Evolutionary conservation across 1,284 basidiomycete species (phyloP), one percentile per base, ranked within the genome.

Genomic region (Ceratobasidium sp.): DNA sequence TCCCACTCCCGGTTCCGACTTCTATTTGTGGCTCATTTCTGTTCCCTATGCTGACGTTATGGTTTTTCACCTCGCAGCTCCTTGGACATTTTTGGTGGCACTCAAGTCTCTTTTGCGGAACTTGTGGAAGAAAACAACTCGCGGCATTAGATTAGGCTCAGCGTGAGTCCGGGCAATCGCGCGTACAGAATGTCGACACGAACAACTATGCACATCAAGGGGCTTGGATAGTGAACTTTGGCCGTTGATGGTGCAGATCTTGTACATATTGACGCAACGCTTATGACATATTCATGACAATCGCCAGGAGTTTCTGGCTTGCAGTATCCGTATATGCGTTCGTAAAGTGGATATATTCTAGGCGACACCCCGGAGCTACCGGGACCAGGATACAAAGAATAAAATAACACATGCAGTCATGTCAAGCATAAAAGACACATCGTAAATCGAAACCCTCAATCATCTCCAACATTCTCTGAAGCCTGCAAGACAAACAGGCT

Each of bases 11-110:
- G 33, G 48, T 44, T 67, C 65, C 5, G 16, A 1, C 33, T 4
- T 48, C 10, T 14, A 16, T 35, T 50, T 3, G 41, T n/a, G 52
- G 3, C 18, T 55, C 52, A 27, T 55, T 55, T n/a, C n/a, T 55
- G n/a, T 55, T 55, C 16, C 48, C 65, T 6, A 23, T 16, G 27
- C 48, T 67, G 65, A 52, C 65, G 48, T 41, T 27, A n/a, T 3
- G 62, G 48, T 44, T 44, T 76, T 38, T 52, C 75, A 79, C 64
- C 78, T 12, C 35, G 48, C 50, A 94, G 93, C 79, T 88, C 94
- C 0, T 86, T 96, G 44, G 94, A 96, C 82, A 95, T 96, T 23
- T 96, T 96, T 81, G 94, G 94, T 0, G 95, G 95, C 0, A 86
- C 82, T 0, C 86, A 92, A 4, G 94, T 96, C 46, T 89, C 87